Percentiles rank a stretch among this genome's conserved stretches.
phyloP scores from a whole-genome alignment of 140 eudicot species.

The Ambrosia hybrid region DNA sequence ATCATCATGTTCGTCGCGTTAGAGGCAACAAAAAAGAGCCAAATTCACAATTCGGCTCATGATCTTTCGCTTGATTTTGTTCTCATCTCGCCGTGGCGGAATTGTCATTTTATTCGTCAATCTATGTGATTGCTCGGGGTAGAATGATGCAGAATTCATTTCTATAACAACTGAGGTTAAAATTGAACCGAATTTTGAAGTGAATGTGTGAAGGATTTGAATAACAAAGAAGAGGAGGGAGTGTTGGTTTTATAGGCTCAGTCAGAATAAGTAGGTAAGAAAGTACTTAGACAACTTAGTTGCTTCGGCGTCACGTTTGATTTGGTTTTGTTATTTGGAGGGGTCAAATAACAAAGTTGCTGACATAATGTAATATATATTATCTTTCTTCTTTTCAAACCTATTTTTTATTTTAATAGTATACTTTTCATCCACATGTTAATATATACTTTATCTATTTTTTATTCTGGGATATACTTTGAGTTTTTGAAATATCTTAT shows the following conservation, averaged over 20 bases:
- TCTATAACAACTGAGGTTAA: not conserved
- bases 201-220: slow-evolving; percentile 4
- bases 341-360: not conserved
- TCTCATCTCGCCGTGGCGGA: slow-evolving; percentile 19
- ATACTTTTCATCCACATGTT: no score
- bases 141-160: slow-evolving; percentile 10
- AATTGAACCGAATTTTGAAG: not conserved
- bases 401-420: no score
- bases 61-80: slow-evolving; percentile 23
- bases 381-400: no score
- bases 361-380: not conserved
- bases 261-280: not conserved
- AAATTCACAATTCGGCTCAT: slow-evolving; percentile 15
- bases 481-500: no score
- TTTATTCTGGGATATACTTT: no score
- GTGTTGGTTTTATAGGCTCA: not conserved
- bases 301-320: not conserved
- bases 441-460: no score
- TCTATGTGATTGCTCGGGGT: slow-evolving; percentile 10
- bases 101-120: slow-evolving; percentile 3
- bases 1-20: slow-evolving; percentile 4
- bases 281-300: not conserved
- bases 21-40: slow-evolving; percentile 19
- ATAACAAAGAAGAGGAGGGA: not conserved
- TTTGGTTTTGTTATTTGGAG: not conserved